Evolutionary conservation across 108 stramenopile genomes (phyloP).

Genomic region (Cyclotella cryptica): DNA sequence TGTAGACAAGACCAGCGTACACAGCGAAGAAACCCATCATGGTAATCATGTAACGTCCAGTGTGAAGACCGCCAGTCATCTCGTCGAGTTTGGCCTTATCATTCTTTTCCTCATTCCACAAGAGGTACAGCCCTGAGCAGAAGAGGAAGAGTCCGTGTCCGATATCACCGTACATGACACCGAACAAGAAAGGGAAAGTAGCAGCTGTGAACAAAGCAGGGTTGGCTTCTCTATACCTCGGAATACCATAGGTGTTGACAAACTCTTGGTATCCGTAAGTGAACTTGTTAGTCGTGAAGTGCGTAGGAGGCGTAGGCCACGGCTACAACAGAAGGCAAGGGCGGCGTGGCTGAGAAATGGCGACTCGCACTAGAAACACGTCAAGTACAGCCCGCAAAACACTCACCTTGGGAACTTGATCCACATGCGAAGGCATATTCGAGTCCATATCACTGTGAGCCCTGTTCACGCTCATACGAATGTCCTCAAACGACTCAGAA

Average conservation of each 20-base stretch:
- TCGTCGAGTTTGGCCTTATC: constrained; percentile 87
- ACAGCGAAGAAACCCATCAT: constrained; percentile 98
- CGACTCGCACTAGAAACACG: too few species aligned
- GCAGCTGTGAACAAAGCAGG: constrained; percentile 98
- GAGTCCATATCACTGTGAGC: constrained; percentile 92
- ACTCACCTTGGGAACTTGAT: constrained; percentile 73
- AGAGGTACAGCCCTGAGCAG: constrained; percentile 78
- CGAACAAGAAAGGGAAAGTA: constrained; percentile 99
- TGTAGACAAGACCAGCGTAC: constrained; percentile 98
- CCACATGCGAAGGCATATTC: constrained; percentile 88
- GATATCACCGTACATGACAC: constrained; percentile 99
- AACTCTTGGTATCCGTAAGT: constrained; percentile 97
- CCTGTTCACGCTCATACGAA: constrained; percentile 74
- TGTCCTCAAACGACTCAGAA: constrained; percentile 73
- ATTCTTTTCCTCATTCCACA: constrained; percentile 83
- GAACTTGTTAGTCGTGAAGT: constrained; percentile 96
- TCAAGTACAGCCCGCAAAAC: too few species aligned
- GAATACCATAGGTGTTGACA: constrained; percentile 99
- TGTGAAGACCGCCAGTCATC: constrained; percentile 84
- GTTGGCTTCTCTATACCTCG: constrained; percentile 98
- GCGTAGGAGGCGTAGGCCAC: constrained; percentile 97
- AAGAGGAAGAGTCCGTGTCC: constrained; percentile 95
- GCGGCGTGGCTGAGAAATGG: too few species aligned
- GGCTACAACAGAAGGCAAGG: constrained; percentile 23
- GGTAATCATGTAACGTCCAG: constrained; percentile 94